Conservation (phyloP, 2,329 filamentous ascomycete genomes). For the Cercospora berteroae region DNA sequence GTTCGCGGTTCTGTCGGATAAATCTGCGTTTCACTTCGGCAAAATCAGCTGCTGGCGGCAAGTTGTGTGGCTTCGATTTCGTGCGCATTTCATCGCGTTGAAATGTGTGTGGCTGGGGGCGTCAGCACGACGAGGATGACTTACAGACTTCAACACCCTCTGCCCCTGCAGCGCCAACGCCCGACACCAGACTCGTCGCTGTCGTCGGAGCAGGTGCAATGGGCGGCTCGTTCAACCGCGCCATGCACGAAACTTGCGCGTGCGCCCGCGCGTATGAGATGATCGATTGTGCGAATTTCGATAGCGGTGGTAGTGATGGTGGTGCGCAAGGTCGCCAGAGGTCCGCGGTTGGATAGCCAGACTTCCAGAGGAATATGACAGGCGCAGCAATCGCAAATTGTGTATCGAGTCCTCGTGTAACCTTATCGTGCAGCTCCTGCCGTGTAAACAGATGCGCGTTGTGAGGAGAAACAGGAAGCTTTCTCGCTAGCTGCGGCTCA, state of each 20-base stretch:
- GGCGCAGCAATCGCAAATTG: not conserved
- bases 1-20: conserved; percentile 78
- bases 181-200: conserved; percentile 17
- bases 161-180: conserved; percentile 30
- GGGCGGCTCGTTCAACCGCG: conserved; percentile 74
- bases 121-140: conserved; percentile 37
- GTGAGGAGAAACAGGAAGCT: conserved; percentile 5
- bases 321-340: not conserved
- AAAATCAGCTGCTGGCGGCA: conserved; percentile 31
- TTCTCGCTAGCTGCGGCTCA: not conserved
- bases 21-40: conserved; percentile 71
- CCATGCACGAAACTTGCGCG: conserved; percentile 55
- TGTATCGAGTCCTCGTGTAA: conserved; percentile 4
- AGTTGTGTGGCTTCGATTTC: conserved; percentile 27
- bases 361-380: not conserved
- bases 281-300: not conserved
- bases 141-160: conserved; percentile 71
- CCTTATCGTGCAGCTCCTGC: not conserved
- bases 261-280: conserved; percentile 1
- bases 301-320: not conserved
- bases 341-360: not conserved
- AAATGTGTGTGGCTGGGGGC: conserved; percentile 3
- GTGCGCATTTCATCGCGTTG: conserved; percentile 33
- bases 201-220: conserved; percentile 46
- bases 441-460: conserved; percentile 5